A percentile compares a stretch with the other conserved stretches of the same genome.
Conservation (phyloP, 306 rosid species). For the Vigna nakashimae region DNA sequence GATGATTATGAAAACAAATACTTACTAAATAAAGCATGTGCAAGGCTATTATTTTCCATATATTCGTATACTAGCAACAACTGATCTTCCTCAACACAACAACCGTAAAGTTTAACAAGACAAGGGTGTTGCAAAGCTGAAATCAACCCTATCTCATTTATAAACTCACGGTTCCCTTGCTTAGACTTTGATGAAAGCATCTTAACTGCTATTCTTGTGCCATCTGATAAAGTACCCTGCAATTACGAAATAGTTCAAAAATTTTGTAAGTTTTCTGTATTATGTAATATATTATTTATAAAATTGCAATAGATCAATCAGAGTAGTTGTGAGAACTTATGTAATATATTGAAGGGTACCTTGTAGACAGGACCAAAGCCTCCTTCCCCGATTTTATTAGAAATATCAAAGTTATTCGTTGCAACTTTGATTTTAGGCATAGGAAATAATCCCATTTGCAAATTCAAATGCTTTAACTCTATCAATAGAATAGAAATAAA, state of each 20-base stretch:
- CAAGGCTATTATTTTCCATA: no score
- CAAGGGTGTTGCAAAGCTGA: no score
- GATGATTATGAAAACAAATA: constrained; percentile 30
- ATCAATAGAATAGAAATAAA: background rate
- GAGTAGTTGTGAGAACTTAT: background rate
- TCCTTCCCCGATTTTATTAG: constrained; percentile 74
- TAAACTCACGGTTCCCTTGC: no score
- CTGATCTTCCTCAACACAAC: no score
- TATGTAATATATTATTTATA: background rate
- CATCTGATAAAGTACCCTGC: no score
- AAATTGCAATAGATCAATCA: background rate
- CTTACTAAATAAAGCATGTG: constrained; percentile 54
- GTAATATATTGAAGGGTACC: constrained; percentile 27
- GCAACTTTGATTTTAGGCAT: constrained; percentile 65
- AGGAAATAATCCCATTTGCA: constrained; percentile 50
- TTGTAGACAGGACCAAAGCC: constrained; percentile 80
- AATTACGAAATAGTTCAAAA: background rate
- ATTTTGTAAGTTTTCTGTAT: background rate
- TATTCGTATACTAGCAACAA: no score
- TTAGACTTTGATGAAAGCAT: no score
- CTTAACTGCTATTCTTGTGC: no score
- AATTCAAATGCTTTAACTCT: constrained; percentile 54
- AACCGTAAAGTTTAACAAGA: no score
- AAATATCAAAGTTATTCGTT: constrained; percentile 60
- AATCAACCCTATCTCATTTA: no score